These are phyloP conservation scores for Cryptosporidium ubiquitum DNA, from an alignment of 169 alveolate genomes.

Conservation along the genomic window DNA sequence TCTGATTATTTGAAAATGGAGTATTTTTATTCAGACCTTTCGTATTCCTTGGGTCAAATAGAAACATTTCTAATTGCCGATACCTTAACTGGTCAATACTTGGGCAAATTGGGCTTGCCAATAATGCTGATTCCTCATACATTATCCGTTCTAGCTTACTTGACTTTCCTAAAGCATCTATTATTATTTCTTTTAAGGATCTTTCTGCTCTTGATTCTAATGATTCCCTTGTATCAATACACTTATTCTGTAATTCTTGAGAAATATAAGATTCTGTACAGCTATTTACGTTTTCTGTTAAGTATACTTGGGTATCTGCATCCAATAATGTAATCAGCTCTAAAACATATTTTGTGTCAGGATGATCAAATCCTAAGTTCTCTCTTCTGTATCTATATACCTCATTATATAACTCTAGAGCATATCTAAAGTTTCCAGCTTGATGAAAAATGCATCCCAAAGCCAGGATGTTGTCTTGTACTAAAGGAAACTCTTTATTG, in stretches of 20 bases:
- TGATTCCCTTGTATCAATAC: background rate
- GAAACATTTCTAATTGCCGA: constrained; percentile 40
- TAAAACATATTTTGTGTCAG: constrained; percentile 77
- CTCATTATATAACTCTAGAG: constrained; percentile 84
- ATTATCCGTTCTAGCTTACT: constrained; percentile 27
- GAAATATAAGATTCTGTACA: constrained; percentile 32
- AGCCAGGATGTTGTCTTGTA: constrained; percentile 85
- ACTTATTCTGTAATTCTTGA: constrained; percentile 40
- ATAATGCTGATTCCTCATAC: constrained; percentile 64
- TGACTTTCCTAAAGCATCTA: constrained; percentile 10
- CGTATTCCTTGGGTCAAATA: constrained; percentile 39
- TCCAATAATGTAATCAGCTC: constrained; percentile 48
- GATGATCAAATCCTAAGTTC: constrained; percentile 82
- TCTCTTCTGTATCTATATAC: constrained; percentile 82
- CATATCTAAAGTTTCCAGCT: constrained; percentile 82
- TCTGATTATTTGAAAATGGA: constrained; percentile 2
- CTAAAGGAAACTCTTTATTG: constrained; percentile 82
- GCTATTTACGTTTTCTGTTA: constrained; percentile 42
- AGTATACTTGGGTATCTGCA: constrained; percentile 68
- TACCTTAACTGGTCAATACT: constrained; percentile 69
- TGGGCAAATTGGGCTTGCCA: constrained; percentile 67
- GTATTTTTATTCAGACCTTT: constrained; percentile 15
- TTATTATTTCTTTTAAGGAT: constrained; percentile 19
- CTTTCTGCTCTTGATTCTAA: constrained; percentile 47
- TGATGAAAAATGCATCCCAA: constrained; percentile 86